Evolutionary conservation across 768 basidiomycete species (phyloP).

Genomic region (Mycena pura): DNA sequence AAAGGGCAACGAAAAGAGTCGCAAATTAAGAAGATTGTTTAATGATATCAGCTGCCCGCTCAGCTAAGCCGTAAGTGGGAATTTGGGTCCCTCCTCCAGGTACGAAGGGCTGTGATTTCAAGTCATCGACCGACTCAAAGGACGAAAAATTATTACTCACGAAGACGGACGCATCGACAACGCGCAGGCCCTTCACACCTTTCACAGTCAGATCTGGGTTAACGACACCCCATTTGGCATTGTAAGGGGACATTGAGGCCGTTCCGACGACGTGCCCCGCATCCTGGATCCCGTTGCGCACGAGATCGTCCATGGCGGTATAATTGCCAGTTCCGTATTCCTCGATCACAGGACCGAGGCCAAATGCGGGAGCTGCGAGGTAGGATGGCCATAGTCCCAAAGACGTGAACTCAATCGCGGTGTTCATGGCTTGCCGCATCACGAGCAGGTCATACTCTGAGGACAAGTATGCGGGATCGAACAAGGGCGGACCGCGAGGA

Average conservation of each 20-base stretch:
- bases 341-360: not conserved
- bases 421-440: conserved; percentile 32
- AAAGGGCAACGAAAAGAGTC: no score
- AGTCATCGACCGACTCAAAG: no score
- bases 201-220: conserved; percentile 46
- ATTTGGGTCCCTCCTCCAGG: conserved; percentile 5
- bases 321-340: conserved; percentile 7
- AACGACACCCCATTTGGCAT: conserved; percentile 41
- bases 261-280: conserved; percentile 43
- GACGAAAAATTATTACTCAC: not conserved
- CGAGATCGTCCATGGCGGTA: conserved; percentile 28
- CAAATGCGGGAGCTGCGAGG: not conserved
- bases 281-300: conserved; percentile 29
- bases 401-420: conserved; percentile 30
- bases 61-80: conserved; percentile 5
- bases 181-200: conserved; percentile 41
- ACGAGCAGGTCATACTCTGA: conserved; percentile 39
- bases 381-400: conserved; percentile 37
- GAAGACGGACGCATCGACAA: conserved; percentile 47
- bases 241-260: conserved; percentile 39
- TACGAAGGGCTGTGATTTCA: conserved; percentile 7
- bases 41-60: conserved; percentile 9
- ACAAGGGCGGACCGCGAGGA: conserved; percentile 53
- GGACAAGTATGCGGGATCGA: conserved; percentile 55
- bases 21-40: no score